Base-by-base conservation (phyloP, 768 basidiomycete genomes). In the Galerina sulciceps region DNA sequence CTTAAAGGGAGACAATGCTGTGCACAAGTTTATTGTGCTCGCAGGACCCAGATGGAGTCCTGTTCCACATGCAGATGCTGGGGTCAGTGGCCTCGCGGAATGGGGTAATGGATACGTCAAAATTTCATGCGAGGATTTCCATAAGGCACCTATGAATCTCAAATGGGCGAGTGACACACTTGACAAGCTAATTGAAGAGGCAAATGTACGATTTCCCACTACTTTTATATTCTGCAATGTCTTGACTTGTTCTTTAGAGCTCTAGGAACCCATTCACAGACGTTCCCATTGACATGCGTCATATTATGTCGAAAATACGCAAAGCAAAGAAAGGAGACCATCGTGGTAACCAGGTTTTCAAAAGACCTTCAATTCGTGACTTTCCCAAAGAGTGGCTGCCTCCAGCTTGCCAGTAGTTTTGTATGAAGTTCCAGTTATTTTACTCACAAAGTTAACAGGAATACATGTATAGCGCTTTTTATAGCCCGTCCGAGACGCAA, bases 91-190 rank as follows among this genome's bases (percentile, higher is more conserved):
- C 10, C 71, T 82, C 42, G 78, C 78, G 45, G 73, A 69, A 10
- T 84, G 80, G 71, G 78, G 81, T 51, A 83, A 93, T 56, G 96
- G 96, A 4, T 96, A 85, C 75, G 79, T 99, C 73, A 95, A 95
- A 77, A 91, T 99, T 60, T 83, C 90, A 0, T 94, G 92, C 69
- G 96, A 98, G 66, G 85, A 90, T 72, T 96, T 94, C 73, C 86
- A 88, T 6, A 80, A 85, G 63, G 84, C 88, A 1, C 80, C 85
- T 23, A 89, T 92, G 91, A 99, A 99, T 73, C 78, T 96, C 66
- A 96, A 96, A 73, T 96, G 94, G 91, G 93, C 91, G 40, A 91
- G 90, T 63, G 96, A 99, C 69, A 82, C 86, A 14, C 73, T 99
- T 54, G 91, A 95, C 67, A 76, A 82, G 64, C 75, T 99, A 42